Evolutionary conservation across 176 grass and related monocot genomes (phyloP).

Genomic region (bread wheat (Triticum aestivum)): IWGSC_CS_RefSeq_v2.1 NC_057803.1:164335330-164335829

Average conservation of each 20-base stretch:
- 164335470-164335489: constrained; percentile 19
- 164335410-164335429: background rate
- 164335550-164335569: constrained; percentile 29
- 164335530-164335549: background rate
- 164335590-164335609: constrained; percentile 30
- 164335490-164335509: background rate
- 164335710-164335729: constrained; percentile 2
- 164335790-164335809: constrained; percentile 25
- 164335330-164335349: constrained; percentile 27
- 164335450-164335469: constrained; percentile 34
- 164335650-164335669: too few species aligned
- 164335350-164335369: background rate
- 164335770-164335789: constrained; percentile 22
- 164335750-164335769: constrained; percentile 31
- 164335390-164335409: constrained; percentile 23
- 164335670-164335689: too few species aligned
- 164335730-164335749: constrained; percentile 26
- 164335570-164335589: background rate
- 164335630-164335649: constrained; percentile 42
- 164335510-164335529: background rate
- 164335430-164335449: constrained; percentile 8
- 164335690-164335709: too few species aligned
- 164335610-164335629: constrained; percentile 23
- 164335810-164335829: constrained; percentile 53
- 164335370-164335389: background rate